phyloP scores from a whole-genome alignment of 495 filamentous ascomycete species.

The Pyrenula aspistea region DNA sequence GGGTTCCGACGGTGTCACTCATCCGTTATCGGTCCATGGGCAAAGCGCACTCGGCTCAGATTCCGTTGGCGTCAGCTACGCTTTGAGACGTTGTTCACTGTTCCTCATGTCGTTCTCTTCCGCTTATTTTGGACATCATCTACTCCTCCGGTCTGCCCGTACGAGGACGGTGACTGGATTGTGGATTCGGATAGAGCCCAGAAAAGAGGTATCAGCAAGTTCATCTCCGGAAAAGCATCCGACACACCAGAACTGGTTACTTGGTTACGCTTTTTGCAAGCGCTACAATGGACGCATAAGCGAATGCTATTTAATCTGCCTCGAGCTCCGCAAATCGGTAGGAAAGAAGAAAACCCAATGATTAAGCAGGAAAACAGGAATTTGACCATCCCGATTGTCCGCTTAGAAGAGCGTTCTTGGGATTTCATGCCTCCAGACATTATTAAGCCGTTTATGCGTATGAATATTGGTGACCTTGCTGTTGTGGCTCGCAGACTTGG shows the following conservation, averaged over 20 bases:
- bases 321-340: background rate
- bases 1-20: slow-evolving; percentile 23
- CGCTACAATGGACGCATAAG: slow-evolving; percentile 1
- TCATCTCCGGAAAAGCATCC: background rate
- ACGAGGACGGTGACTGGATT: background rate
- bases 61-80: slow-evolving; percentile 17
- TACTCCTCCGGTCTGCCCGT: background rate
- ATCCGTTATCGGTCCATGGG: slow-evolving; percentile 21
- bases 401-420: slow-evolving; percentile 16
- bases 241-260: background rate
- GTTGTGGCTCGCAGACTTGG: slow-evolving; percentile 18
- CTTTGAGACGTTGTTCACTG: slow-evolving; percentile 17
- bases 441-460: slow-evolving; percentile 15
- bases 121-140: background rate
- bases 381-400: slow-evolving; percentile 5
- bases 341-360: background rate
- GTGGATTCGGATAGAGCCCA: background rate
- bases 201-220: background rate
- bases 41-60: slow-evolving; percentile 9
- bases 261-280: background rate
- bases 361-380: background rate
- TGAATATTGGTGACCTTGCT: slow-evolving; percentile 15
- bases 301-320: background rate
- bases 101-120: slow-evolving; percentile 10
- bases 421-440: slow-evolving; percentile 22